Evolutionary conservation across 495 filamentous ascomycete genomes (phyloP), one percentile per base, ranked within the genome.

Genomic region (Hypoxylon cercidicola): DNA sequence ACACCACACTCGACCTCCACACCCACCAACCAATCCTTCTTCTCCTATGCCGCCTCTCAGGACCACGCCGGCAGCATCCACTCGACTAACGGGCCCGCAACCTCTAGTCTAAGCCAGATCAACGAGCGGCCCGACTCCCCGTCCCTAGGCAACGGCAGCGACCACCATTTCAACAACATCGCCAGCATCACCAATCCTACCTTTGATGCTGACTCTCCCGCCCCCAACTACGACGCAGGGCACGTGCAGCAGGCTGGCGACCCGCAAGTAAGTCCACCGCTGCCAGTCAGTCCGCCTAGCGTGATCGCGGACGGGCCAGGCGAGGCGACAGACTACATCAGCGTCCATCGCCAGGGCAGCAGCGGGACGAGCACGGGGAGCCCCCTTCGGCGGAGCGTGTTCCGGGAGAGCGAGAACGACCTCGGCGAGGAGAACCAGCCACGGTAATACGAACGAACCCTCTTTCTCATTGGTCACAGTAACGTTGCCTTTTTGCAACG

Each of bases 181-280:
- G 44, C 62, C 48, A 60, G 60, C 55, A 62, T 57, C 23, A 30
- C 55, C 44, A 53, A 40, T 23, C 64, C 62, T 10, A 41, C 53
- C 55, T 16, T 23, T 55, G 19, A 19, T 55, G 4, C 9, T 50
- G 12, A n/a, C n/a, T n/a, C n/a, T n/a, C n/a, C n/a, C n/a, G n/a
- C n/a, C 52, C 63, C 51, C 28, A 79, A 81, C 40, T 66, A 70
- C 2, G 78, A 82, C 21, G 53, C 65, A 7, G 68, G 75, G 1
- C 82, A 85, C 53, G 66, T 83, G n/a, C 69, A 81, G 0, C 77
- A 80, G 19, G 75, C 79, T 28, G 80, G 77, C 67, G 79, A 80
- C 47, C 72, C 73, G 3, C 81, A 75, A 20, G 76, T 82, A 18
- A 75, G 55, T 47, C 49, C 58, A 4, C 47, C 64, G 23, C 60